Percentiles rank a stretch among this genome's conserved stretches.
Evolutionary conservation across 2,329 filamentous ascomycete species (phyloP).

Genomic region (Penicillium sp.): DNA sequence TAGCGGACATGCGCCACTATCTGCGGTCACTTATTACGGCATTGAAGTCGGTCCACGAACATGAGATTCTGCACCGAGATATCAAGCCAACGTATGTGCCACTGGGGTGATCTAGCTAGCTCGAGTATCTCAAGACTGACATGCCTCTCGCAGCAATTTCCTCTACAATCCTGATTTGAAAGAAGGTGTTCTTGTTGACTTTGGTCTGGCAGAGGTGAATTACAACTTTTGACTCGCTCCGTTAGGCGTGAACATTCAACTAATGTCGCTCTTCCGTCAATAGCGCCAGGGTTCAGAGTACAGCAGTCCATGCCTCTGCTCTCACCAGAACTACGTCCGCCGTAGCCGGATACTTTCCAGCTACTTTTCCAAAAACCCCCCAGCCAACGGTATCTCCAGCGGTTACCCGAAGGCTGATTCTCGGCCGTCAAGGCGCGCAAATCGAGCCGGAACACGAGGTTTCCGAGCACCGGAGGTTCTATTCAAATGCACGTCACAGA

Average conservation of each 20-base stretch:
- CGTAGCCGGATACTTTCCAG: constrained; percentile 62
- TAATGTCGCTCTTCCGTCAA: constrained; percentile 17
- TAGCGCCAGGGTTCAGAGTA: constrained; percentile 62
- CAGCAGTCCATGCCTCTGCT: constrained; percentile 72
- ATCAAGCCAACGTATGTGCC: constrained; percentile 81
- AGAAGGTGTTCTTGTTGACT: constrained; percentile 94
- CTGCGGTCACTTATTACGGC: constrained; percentile 87
- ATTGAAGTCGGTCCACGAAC: constrained; percentile 79
- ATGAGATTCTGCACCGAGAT: constrained; percentile 88
- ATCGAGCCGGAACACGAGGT: constrained; percentile 90
- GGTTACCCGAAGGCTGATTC: constrained; percentile 91
- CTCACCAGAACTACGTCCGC: constrained; percentile 67
- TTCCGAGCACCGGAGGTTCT: constrained; percentile 96
- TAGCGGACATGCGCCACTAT: constrained; percentile 86
- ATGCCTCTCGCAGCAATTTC: constrained; percentile 67
- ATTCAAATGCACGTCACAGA: constrained; percentile 96
- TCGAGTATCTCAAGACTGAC: constrained; percentile 8
- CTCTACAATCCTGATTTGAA: constrained; percentile 79
- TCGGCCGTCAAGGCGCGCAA: constrained; percentile 85
- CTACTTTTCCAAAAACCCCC: constrained; percentile 62
- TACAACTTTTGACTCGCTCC: background rate
- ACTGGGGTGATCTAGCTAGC: background rate
- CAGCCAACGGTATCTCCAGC: constrained; percentile 54
- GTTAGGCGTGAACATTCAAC: background rate
- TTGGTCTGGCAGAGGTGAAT: constrained; percentile 83